A percentile compares a stretch with the other conserved stretches of the same genome.
Conservation (phyloP, 306 rosid genomes). For the Vigna radiata region DNA sequence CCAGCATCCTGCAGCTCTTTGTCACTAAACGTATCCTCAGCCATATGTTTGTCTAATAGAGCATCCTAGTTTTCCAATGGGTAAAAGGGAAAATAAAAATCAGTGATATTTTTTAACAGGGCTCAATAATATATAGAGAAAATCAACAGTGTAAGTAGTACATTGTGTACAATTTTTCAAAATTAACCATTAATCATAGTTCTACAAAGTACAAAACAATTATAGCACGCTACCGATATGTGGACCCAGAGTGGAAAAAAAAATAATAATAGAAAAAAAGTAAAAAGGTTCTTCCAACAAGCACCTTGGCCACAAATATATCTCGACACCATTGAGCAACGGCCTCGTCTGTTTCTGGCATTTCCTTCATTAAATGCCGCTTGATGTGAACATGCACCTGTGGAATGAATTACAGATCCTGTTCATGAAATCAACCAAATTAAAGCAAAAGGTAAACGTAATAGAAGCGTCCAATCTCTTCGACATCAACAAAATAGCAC, state of each 20-base stretch:
- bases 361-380: slow-evolving; percentile 82
- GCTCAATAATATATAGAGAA: not conserved
- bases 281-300: slow-evolving; percentile 9
- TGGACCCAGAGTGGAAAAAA: not conserved
- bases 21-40: slow-evolving; percentile 73
- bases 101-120: not conserved
- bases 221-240: not conserved
- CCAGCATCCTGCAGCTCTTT: slow-evolving; percentile 65
- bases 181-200: not conserved
- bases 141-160: not conserved
- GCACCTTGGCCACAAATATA: slow-evolving; percentile 79
- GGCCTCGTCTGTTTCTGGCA: slow-evolving; percentile 91
- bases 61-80: slow-evolving; percentile 64
- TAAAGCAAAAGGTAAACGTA: not conserved
- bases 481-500: not conserved
- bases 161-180: slow-evolving; percentile 6
- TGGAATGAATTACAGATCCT: slow-evolving; percentile 1
- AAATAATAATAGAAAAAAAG: not conserved
- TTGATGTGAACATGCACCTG: slow-evolving; percentile 95
- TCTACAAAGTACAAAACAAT: slow-evolving; percentile 7
- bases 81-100: slow-evolving; percentile 19
- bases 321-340: slow-evolving; percentile 98
- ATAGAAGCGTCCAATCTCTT: not conserved
- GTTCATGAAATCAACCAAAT: slow-evolving; percentile 17
- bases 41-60: slow-evolving; percentile 77